phyloP scores from a whole-genome alignment of 352 stramenopile species.

The Pythium brassicae region DNA sequence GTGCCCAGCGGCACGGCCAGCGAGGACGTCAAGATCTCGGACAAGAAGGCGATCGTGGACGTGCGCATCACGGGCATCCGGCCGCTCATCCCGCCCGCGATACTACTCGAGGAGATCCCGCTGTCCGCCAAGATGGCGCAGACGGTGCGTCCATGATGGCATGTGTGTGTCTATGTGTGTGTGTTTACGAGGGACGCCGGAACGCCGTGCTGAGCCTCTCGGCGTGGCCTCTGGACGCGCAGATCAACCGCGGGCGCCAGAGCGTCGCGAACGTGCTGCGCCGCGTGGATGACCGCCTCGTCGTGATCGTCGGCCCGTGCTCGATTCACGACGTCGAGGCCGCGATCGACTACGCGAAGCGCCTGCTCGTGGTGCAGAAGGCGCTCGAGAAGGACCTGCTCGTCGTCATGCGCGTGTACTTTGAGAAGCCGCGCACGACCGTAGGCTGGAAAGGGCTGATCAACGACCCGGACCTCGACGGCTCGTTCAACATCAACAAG shows the following conservation, averaged over 20 bases:
- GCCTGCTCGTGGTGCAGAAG: slow-evolving; percentile 63
- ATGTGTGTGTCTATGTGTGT: slow-evolving; percentile 1
- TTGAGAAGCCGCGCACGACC: slow-evolving; percentile 88
- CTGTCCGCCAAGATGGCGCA: slow-evolving; percentile 72
- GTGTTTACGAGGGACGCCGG: not conserved
- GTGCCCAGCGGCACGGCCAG: slow-evolving; percentile 62
- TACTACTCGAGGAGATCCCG: slow-evolving; percentile 82
- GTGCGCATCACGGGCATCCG: slow-evolving; percentile 85
- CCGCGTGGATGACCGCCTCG: slow-evolving; percentile 80
- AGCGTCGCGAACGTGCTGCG: slow-evolving; percentile 69
- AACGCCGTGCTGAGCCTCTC: not conserved
- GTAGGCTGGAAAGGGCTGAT: slow-evolving; percentile 90
- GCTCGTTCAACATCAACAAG: slow-evolving; percentile 92
- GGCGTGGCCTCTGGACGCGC: not conserved
- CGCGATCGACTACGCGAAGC: slow-evolving; percentile 79
- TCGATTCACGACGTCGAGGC: slow-evolving; percentile 88
- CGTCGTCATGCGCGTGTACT: slow-evolving; percentile 91
- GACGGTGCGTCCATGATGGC: slow-evolving; percentile 25
- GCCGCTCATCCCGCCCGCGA: slow-evolving; percentile 82
- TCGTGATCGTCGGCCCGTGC: slow-evolving; percentile 83
- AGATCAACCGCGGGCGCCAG: slow-evolving; percentile 73
- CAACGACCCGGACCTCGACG: slow-evolving; percentile 88
- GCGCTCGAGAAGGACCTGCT: slow-evolving; percentile 79
- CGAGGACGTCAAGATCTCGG: slow-evolving; percentile 80
- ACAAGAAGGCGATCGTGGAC: slow-evolving; percentile 84